Base-by-base conservation (phyloP, 2,329 filamentous ascomycete genomes). In the Fusarium virguliforme region DNA sequence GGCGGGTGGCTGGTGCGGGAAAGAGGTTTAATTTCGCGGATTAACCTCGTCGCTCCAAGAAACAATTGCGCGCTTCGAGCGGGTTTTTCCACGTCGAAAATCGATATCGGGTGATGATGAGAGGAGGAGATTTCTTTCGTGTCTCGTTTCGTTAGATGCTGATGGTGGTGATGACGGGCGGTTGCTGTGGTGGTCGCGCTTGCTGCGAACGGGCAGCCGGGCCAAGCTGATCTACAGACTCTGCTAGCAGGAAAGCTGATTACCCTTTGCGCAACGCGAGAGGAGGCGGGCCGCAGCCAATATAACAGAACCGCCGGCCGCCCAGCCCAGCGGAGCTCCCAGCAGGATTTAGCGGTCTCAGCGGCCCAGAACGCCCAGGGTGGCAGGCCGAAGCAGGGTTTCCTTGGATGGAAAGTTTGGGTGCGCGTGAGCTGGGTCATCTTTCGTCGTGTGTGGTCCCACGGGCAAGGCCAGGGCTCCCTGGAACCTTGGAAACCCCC, bases 261-360 rank as follows among this genome's bases (percentile, higher is more conserved):
- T 73, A 62, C 54, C 50, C 51, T 62, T 53, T 38, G 28, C 60
- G 38, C 43, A 40, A 54, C 70, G 60, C 50, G 60, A 65, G 60
- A 60, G 67, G 67, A 62, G 64, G 70, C 70, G 70, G 18, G 54
- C 68, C 32, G 59, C 50, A 65, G 70, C 70, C 70, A 72, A 72
- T 72, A 72, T 72, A 73, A 72, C 55, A 70, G 18, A 18, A 18
- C 18, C 18, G 18, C 18, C 18, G 18, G 18, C 61, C 40, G 30
- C 46, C 50, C 53, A 67, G 18, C 18, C 59, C 48, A 55, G 51
- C 53, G 53, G 69, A 56, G 41, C 55, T 66, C 38, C 18, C 63
- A 62, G 63, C 70, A 72, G 70, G 70, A 65, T 73, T 67, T 58
- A 65, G 67, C 57, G 64, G 70, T 71, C 67, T 73, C 70, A 71